These are phyloP conservation scores for Trichoderma aggressivum DNA, from an alignment of 2,329 filamentous ascomycete species.

Conservation along the genomic window DNA sequence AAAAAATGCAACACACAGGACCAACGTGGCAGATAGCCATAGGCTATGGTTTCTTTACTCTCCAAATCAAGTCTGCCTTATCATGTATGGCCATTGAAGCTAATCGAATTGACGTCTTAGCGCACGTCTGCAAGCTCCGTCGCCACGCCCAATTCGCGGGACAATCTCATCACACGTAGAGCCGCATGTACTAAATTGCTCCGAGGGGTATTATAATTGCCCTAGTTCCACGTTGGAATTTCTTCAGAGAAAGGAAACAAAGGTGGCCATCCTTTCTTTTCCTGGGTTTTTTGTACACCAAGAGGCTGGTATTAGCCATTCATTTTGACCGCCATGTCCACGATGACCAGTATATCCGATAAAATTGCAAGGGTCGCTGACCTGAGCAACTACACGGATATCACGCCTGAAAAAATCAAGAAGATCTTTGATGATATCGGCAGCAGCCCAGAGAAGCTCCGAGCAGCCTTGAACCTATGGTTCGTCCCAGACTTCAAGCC, in stretches of 20 bases:
- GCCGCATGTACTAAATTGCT: not conserved
- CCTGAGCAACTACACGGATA: not conserved
- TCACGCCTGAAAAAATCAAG: not conserved
- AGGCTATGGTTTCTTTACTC: not conserved
- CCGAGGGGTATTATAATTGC: not conserved
- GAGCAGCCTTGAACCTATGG: constrained; percentile 5
- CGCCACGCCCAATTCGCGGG: not conserved
- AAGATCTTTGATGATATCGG: constrained; percentile 4
- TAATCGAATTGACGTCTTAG: not conserved
- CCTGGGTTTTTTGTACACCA: not conserved
- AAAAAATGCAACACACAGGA: not conserved
- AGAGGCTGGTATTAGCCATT: not conserved
- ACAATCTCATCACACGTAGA: not conserved
- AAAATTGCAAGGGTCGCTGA: not conserved
- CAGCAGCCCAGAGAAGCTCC: constrained; percentile 10
- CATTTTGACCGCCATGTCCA: not conserved
- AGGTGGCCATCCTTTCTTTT: not conserved
- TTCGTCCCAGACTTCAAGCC: constrained; percentile 11
- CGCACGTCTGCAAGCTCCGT: not conserved
- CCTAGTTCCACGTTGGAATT: not conserved
- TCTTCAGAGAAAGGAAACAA: not conserved
- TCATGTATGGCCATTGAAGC: not conserved
- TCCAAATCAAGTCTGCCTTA: not conserved
- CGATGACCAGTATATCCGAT: not conserved
- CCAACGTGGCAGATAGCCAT: not conserved